Base-by-base conservation (phyloP, 495 filamentous ascomycete genomes). In the Hypomontagnella monticulosa region DNA sequence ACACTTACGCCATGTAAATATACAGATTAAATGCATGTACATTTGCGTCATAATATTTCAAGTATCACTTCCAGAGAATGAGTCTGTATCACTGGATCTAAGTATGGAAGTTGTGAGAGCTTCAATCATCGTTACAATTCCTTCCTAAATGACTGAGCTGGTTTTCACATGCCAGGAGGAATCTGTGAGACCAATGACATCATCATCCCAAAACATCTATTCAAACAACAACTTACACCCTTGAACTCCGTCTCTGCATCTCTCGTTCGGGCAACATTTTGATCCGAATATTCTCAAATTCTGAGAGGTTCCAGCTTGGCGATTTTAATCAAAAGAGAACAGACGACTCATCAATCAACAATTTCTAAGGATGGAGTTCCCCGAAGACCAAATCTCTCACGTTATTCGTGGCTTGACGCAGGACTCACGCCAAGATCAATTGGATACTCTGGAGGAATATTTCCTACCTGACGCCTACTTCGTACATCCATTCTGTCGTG, bases 401-500 rank as follows among this genome's bases (percentile, higher is more conserved):
- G 79, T 96, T 33, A 90, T 97, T 72, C 83, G 80, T 37, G 69
- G 80, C 49, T 81, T 97, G 44, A 89, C 85, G 20, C 84, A 91
- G 72, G 83, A 86, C 11, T 73, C 84, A 0, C 90, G 89, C 0
- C 76, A 81, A 0, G 73, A 85, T 23, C 93, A 96, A 75, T 73
- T 78, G 20, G 73, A 81, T 14, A 79, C 88, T 4, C 72, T 97
- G 16, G 80, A 91, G 47, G 80, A 75, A 9, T 93, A 90, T 75
- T 97, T 91, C 78, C 84, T 87, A 1, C 83, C 81, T 7, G 74
- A 86, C 63, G 87, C 90, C 12, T 81, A 85, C 56, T 95, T 96
- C 73, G 79, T 84, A 2, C 93, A 97, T 71, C 92, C 93, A 0
- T 90, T 96, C 75, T 94, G 90, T 71, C 86, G 86, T 16, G 88